Conservation (phyloP, 176 grass and related monocot species). For the Alloteropsis semialata region DNA sequence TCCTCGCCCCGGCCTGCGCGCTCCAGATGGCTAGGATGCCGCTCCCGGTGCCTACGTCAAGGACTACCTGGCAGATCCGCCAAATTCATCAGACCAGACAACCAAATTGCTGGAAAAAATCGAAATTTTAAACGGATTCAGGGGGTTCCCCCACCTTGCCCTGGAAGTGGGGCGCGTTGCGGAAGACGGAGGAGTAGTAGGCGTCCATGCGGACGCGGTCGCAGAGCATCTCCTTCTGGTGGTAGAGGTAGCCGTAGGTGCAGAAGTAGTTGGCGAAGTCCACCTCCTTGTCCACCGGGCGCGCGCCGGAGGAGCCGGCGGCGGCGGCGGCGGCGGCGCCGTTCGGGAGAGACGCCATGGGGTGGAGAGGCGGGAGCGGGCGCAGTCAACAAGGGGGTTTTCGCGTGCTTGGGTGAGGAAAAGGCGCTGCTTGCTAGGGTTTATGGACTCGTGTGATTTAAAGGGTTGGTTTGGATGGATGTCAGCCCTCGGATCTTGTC, state of each 20-base stretch:
- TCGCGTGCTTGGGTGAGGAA: neutral
- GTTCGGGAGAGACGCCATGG: constrained; percentile 54
- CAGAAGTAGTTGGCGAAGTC: constrained; percentile 99
- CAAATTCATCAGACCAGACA: constrained; percentile 6
- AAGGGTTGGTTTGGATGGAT: neutral
- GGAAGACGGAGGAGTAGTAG: constrained; percentile 84
- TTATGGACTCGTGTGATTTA: constrained; percentile 36
- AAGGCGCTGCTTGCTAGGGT: constrained; percentile 40
- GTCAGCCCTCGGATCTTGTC: constrained; percentile 33
- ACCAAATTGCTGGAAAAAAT: neutral
- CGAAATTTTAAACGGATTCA: neutral
- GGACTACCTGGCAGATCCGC: constrained; percentile 59
- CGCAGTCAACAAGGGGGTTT: neutral
- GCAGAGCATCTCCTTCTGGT: constrained; percentile 99
- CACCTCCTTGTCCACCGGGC: constrained; percentile 75
- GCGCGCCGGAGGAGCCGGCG: neutral
- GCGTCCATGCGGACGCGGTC: constrained; percentile 95
- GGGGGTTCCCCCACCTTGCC: constrained; percentile 49
- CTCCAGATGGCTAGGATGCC: constrained; percentile 98
- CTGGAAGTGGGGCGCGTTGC: constrained; percentile 79
- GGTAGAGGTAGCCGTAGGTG: constrained; percentile 88
- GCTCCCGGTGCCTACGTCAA: constrained; percentile 95
- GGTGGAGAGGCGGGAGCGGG: constrained; percentile 7
- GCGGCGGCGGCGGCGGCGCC: constrained; percentile 27
- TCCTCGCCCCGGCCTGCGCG: constrained; percentile 87